Conservation (phyloP, 1,284 basidiomycete species). For the Malassezia dermatis region DNA sequence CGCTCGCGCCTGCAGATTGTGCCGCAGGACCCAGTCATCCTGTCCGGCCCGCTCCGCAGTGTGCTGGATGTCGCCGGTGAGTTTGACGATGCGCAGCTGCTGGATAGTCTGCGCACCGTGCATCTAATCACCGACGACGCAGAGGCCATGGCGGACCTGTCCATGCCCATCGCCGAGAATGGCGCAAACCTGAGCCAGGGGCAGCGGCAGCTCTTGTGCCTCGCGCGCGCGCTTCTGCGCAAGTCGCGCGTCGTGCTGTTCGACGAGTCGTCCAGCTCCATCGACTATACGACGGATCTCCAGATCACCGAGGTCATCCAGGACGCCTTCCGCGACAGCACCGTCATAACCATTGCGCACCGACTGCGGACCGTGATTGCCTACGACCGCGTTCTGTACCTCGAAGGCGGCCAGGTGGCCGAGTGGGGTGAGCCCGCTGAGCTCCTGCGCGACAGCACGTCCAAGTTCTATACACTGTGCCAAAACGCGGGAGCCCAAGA, state of each 20-base stretch:
- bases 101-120: conserved; percentile 18
- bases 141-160: conserved; percentile 18
- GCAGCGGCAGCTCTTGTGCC: conserved; percentile 39
- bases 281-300: conserved; percentile 34
- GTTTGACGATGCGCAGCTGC: conserved; percentile 22
- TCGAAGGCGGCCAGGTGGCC: conserved; percentile 51
- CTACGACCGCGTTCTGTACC: conserved; percentile 51
- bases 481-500: conserved; percentile 21
- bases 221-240: conserved; percentile 39
- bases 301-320: conserved; percentile 67
- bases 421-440: conserved; percentile 52
- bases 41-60: conserved; percentile 34
- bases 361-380: conserved; percentile 48
- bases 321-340: conserved; percentile 61
- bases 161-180: conserved; percentile 32
- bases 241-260: conserved; percentile 39
- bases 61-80: conserved; percentile 32
- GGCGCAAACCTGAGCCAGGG: conserved; percentile 43
- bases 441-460: conserved; percentile 36
- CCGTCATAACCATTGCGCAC: conserved; percentile 75
- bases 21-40: conserved; percentile 47
- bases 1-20: conserved; percentile 53
- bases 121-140: conserved; percentile 1
- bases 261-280: conserved; percentile 44
- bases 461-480: conserved; percentile 32